Conservation (phyloP, 306 rosid genomes). For the Gynostemma pentaphyllum region DNA sequence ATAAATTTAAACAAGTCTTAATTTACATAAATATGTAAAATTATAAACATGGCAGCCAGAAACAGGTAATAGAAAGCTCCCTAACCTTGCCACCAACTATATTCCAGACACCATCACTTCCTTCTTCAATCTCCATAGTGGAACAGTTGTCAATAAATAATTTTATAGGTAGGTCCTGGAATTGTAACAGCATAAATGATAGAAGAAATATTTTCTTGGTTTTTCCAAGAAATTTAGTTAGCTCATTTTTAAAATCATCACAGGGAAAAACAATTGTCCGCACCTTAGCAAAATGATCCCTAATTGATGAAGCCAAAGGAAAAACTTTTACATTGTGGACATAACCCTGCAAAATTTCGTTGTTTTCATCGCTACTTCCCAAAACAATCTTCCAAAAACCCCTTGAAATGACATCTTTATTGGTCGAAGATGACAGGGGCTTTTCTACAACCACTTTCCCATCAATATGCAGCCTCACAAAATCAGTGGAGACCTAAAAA, state of each 20-base stretch:
- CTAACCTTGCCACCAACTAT: slow-evolving; percentile 95
- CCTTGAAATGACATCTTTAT: slow-evolving; percentile 24
- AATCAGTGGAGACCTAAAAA: slow-evolving; percentile 47
- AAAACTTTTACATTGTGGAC: slow-evolving; percentile 48
- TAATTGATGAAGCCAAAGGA: slow-evolving; percentile 28
- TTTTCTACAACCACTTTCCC: slow-evolving; percentile 48
- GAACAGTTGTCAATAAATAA: slow-evolving; percentile 74
- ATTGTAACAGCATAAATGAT: slow-evolving; percentile 16
- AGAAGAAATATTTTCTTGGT: slow-evolving; percentile 9
- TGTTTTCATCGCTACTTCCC: slow-evolving; percentile 43
- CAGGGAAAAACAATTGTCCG: slow-evolving; percentile 14
- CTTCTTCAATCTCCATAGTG: slow-evolving; percentile 68
- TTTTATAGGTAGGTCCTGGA: slow-evolving; percentile 68
- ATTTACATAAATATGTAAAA: neutral
- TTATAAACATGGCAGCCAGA: neutral
- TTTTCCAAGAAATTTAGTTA: neutral
- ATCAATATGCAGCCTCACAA: slow-evolving; percentile 54
- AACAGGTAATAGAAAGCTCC: slow-evolving; percentile 5
- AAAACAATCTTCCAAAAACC: slow-evolving; percentile 32
- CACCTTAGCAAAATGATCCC: slow-evolving; percentile 54
- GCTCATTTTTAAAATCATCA: neutral
- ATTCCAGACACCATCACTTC: slow-evolving; percentile 71
- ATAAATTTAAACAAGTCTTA: too few relatives aligned
- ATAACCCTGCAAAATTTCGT: slow-evolving; percentile 40
- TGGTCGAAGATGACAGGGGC: slow-evolving; percentile 24